Evolutionary conservation across 352 stramenopile genomes (phyloP), one percentile per base, ranked within the genome.

Genomic region (Phytophthora sp.): DNA sequence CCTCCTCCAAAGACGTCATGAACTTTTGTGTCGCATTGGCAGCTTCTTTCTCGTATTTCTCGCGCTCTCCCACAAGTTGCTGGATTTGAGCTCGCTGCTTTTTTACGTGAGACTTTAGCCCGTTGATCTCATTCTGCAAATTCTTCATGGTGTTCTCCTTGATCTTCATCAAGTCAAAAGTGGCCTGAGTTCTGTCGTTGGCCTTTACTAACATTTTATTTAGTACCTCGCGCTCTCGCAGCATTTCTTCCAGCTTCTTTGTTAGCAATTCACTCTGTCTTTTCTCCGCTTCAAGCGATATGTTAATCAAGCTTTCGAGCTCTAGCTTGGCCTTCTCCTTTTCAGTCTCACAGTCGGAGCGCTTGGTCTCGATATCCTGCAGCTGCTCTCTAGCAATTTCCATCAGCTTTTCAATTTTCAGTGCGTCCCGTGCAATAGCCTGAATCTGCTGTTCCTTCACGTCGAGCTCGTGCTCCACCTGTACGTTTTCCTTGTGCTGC

Each of bases 141-240:
- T 97, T 98, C 50, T 93, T 96, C 52, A 87, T 77, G 23, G 88
- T 94, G 66, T 96, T 97, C 53, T 97, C 79, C 52, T 97, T 95
- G 52, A 96, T 95, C 67, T 96, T 96, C 50, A 89, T 91, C 24
- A 98, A 74, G 62, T 98, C 92, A 37, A 85, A 95, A n/a, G 91
- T 95, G 1, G 77, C 73, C 32, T 97, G 86, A 7, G 84, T 81
- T 11, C 77, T 79, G 24, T 91, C 84, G 43, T 85, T 88, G 45
- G 90, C 91, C 46, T 91, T 89, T 7, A 94, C 83, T 5, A 97
- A 75, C 74, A 97, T 95, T 37, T 94, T 94, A 62, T 92, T 93
- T 17, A 96, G 62, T 28, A 94, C 76, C 39, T 94, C 87, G 10
- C 84, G 79, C 61, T 97, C 84, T 32, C 84, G 77, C 15, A 88